A percentile compares a stretch with the other conserved stretches of the same genome.
Evolutionary conservation across 208 protist species (phyloP).

Genomic region (Leishmania aethiopica): DNA sequence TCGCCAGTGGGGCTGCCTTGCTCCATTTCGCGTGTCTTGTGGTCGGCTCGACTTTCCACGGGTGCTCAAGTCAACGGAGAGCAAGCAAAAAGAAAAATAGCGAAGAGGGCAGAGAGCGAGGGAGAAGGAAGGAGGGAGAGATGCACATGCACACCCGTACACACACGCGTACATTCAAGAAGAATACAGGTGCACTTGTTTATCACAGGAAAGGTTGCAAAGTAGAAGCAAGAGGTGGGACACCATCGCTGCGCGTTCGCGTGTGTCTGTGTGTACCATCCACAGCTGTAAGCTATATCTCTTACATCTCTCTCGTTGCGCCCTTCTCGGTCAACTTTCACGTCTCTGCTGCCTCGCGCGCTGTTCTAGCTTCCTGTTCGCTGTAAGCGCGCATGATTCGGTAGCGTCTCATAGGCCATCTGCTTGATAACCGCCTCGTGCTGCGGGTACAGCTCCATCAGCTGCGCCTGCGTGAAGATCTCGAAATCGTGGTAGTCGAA

Average conservation of each 20-base stretch:
- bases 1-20: neutral
- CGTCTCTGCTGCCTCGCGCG: neutral
- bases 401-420: slow-evolving; percentile 52
- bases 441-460: slow-evolving; percentile 49
- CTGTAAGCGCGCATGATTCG: neutral
- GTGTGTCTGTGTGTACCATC: neutral
- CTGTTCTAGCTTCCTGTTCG: neutral
- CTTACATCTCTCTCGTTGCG: neutral
- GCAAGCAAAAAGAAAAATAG: neutral
- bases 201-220: neutral
- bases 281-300: neutral
- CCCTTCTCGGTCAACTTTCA: neutral
- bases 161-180: neutral
- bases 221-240: neutral
- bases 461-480: slow-evolving; percentile 53
- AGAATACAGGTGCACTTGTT: neutral
- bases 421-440: slow-evolving; percentile 45
- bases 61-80: slow-evolving; percentile 3
- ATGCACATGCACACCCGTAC: neutral
- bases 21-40: neutral
- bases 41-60: neutral
- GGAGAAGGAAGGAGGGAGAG: neutral
- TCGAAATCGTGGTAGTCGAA: slow-evolving; percentile 57
- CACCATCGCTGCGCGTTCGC: neutral
- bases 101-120: neutral